phyloP scores from a whole-genome alignment of 495 filamentous ascomycete species.

The Podospora sp. region DNA sequence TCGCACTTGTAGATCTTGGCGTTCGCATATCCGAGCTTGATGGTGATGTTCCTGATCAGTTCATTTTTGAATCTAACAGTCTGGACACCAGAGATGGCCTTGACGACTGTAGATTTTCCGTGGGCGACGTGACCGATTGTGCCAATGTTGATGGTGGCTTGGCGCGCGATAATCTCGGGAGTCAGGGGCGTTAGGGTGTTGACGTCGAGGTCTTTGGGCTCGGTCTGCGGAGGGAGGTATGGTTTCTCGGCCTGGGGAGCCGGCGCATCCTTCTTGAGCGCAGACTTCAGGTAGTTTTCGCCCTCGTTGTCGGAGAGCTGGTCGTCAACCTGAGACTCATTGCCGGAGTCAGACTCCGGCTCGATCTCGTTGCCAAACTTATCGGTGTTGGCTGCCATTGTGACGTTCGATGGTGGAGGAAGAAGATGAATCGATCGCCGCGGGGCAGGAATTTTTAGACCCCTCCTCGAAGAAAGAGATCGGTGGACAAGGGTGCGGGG shows the following conservation, averaged over 20 bases:
- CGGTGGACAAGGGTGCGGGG: neutral
- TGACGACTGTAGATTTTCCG: slow-evolving; percentile 97
- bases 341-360: slow-evolving; percentile 50
- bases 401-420: slow-evolving; percentile 19
- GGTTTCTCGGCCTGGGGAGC: slow-evolving; percentile 50
- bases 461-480: slow-evolving; percentile 21
- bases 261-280: slow-evolving; percentile 51
- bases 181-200: slow-evolving; percentile 77
- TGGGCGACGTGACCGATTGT: slow-evolving; percentile 99
- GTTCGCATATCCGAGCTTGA: slow-evolving; percentile 99
- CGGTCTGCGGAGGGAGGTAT: slow-evolving; percentile 80
- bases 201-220: slow-evolving; percentile 82
- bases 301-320: slow-evolving; percentile 43
- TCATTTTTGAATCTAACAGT: slow-evolving; percentile 99
- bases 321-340: slow-evolving; percentile 46
- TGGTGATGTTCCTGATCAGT: slow-evolving; percentile 97
- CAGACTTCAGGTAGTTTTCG: slow-evolving; percentile 48
- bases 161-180: slow-evolving; percentile 93
- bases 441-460: slow-evolving; percentile 32
- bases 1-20: slow-evolving; percentile 99
- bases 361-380: slow-evolving; percentile 53
- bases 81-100: slow-evolving; percentile 98
- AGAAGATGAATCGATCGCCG: slow-evolving; percentile 8
- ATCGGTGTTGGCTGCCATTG: slow-evolving; percentile 51
- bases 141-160: slow-evolving; percentile 98